Conservation (phyloP, 129 eudicot genomes). For the Logfia minima region DNA sequence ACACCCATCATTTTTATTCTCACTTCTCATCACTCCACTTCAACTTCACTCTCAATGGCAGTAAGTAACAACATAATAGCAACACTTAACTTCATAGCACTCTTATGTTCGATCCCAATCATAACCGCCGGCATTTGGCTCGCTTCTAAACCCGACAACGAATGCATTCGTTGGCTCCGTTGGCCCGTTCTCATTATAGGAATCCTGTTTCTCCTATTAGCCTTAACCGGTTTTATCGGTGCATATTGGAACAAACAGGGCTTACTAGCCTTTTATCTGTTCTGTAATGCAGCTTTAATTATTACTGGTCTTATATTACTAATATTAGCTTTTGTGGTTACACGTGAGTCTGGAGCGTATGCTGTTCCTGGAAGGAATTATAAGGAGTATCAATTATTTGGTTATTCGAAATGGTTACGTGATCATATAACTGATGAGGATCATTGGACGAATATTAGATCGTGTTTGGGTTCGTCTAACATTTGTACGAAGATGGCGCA, state of each 20-base stretch:
- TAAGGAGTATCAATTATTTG: conserved; percentile 45
- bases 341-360: conserved; percentile 54
- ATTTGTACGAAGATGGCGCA: conserved; percentile 62
- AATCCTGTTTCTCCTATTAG: conserved; percentile 53
- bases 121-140: conserved; percentile 89
- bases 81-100: conserved; percentile 68
- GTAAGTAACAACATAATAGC: conserved; percentile 91
- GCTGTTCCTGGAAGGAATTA: conserved; percentile 45
- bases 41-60: conserved; percentile 45
- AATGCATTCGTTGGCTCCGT: conserved; percentile 86
- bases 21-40: background rate
- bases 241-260: conserved; percentile 84
- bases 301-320: conserved; percentile 53
- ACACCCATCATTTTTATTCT: conserved; percentile 10
- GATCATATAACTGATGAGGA: conserved; percentile 58
- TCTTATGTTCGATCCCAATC: conserved; percentile 86
- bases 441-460: conserved; percentile 73
- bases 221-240: conserved; percentile 83
- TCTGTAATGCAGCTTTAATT: conserved; percentile 74
- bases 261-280: conserved; percentile 72
- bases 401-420: conserved; percentile 83
- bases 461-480: conserved; percentile 60
- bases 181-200: conserved; percentile 86
- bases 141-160: conserved; percentile 83
- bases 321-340: conserved; percentile 66